These are phyloP conservation scores for Mycosarcoma maydis DNA, from an alignment of 1,284 basidiomycete genomes.

Conservation along the genomic window DNA sequence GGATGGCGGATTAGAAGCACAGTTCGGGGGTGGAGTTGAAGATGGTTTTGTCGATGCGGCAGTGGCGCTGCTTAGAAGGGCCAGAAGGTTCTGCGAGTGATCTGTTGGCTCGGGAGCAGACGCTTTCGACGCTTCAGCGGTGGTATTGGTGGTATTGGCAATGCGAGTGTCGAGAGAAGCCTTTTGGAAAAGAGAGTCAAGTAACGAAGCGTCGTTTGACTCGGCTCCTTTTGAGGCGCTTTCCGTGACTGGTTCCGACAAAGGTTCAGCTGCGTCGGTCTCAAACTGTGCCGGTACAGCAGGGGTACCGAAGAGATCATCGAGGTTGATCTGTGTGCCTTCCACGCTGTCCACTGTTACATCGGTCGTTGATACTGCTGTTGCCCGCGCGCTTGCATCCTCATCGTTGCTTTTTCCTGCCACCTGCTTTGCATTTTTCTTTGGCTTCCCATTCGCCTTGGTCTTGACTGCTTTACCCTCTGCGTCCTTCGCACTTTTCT, in stretches of 20 bases:
- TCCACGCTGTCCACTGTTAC: constrained; percentile 2
- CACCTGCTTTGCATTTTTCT: constrained; percentile 21
- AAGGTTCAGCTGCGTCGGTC: no score
- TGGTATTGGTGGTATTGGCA: background rate
- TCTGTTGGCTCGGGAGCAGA: background rate
- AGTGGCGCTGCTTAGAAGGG: constrained; percentile 13
- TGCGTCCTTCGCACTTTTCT: constrained; percentile 11
- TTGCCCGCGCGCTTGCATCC: constrained; percentile 6
- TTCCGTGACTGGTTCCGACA: background rate
- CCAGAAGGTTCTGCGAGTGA: constrained; percentile 21
- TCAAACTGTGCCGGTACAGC: background rate
- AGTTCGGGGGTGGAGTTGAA: background rate
- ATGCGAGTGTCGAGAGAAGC: constrained; percentile 15
- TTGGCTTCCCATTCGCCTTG: constrained; percentile 22
- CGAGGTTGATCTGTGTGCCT: constrained; percentile 35
- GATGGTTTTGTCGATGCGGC: no score
- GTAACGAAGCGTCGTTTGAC: constrained; percentile 13
- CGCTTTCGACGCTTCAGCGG: background rate
- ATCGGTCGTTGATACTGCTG: background rate
- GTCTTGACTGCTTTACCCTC: constrained; percentile 11
- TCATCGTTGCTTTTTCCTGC: constrained; percentile 17
- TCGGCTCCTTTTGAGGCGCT: background rate
- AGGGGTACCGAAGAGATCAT: constrained; percentile 29
- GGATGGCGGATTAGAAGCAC: background rate
- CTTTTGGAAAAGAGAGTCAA: constrained; percentile 36